A percentile compares a stretch with the other conserved stretches of the same genome.
Conservation (phyloP, 2,329 filamentous ascomycete genomes). For the Sclerotinia glacialis region DNA sequence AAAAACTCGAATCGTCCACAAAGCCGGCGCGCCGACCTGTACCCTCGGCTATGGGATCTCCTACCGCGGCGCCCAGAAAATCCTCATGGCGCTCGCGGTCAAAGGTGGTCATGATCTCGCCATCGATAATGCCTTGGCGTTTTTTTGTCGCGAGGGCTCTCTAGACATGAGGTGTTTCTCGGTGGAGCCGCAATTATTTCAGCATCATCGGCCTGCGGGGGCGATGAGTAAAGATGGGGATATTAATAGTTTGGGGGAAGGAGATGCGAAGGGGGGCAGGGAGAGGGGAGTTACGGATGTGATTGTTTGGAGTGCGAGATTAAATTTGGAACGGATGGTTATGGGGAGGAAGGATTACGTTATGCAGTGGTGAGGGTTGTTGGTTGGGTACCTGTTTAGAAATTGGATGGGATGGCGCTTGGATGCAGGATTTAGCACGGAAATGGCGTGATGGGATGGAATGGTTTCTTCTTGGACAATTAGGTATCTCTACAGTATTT, state of each 20-base stretch:
- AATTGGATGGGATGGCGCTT: neutral
- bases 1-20: conserved; percentile 36
- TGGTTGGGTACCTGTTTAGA: no score
- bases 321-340: conserved; percentile 40
- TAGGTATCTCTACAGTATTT: no score
- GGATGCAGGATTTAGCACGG: neutral
- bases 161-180: conserved; percentile 40
- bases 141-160: conserved; percentile 37
- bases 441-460: neutral
- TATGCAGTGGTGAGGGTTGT: neutral
- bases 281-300: conserved; percentile 41
- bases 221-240: conserved; percentile 39
- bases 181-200: conserved; percentile 41
- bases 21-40: conserved; percentile 36
- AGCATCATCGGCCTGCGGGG: conserved; percentile 40
- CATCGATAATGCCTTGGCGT: conserved; percentile 40
- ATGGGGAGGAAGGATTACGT: conserved; percentile 16
- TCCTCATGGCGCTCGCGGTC: conserved; percentile 57
- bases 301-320: conserved; percentile 41
- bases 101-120: conserved; percentile 33
- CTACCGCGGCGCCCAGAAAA: conserved; percentile 47
- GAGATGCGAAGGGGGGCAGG: conserved; percentile 24
- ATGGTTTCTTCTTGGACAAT: neutral
- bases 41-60: conserved; percentile 41
- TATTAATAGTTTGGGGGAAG: conserved; percentile 30